These are phyloP conservation scores for Marasmius fiardii DNA, from an alignment of 1,284 basidiomycete species.

Conservation along the genomic window DNA sequence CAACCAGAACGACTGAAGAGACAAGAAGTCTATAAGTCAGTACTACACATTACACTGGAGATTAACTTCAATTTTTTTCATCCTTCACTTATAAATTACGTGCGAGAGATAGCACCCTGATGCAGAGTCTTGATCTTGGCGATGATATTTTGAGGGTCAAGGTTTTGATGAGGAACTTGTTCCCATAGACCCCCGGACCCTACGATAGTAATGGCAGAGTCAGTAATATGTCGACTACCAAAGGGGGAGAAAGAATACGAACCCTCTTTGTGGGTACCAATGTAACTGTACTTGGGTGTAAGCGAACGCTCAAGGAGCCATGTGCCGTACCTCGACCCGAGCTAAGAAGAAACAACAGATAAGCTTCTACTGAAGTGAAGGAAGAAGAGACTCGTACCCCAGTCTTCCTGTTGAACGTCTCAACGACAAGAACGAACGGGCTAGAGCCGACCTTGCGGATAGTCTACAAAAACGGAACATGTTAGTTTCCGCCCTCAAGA, in stretches of 20 bases:
- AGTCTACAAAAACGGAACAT: conserved; percentile 30
- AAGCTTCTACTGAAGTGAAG: background rate
- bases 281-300: conserved; percentile 77
- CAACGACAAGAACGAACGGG: conserved; percentile 78
- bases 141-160: conserved; percentile 72
- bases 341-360: conserved; percentile 32
- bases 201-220: conserved; percentile 14
- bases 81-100: background rate
- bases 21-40: too few species aligned
- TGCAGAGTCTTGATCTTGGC: conserved; percentile 56
- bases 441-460: conserved; percentile 69
- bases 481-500: background rate
- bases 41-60: too few species aligned
- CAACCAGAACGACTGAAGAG: too few species aligned
- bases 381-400: conserved; percentile 52
- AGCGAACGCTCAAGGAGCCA: conserved; percentile 80
- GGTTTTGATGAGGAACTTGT: conserved; percentile 73
- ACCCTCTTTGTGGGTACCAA: conserved; percentile 79
- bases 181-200: conserved; percentile 80
- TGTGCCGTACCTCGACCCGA: conserved; percentile 78
- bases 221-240: conserved; percentile 1
- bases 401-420: conserved; percentile 85
- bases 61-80: too few species aligned
- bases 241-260: conserved; percentile 17
- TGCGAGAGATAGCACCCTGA: conserved; percentile 10